Evolutionary conservation across 2,329 filamentous ascomycete species (phyloP).

Genomic region (Epichloe gansuensis): DNA sequence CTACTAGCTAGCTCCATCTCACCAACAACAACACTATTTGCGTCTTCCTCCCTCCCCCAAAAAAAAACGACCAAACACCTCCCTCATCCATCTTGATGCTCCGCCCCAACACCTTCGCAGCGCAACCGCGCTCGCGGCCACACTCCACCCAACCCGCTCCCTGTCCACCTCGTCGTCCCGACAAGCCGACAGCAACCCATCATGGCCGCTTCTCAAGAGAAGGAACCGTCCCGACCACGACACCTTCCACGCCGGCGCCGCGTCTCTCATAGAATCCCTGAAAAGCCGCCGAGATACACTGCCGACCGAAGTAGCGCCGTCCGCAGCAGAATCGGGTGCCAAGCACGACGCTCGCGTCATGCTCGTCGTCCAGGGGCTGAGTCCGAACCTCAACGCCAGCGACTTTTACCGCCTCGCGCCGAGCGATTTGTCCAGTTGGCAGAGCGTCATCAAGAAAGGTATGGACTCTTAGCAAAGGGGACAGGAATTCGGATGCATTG

Average conservation of each 20-base stretch:
- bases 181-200: neutral
- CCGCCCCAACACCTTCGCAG: slow-evolving; percentile 16
- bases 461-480: neutral
- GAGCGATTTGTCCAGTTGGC: slow-evolving; percentile 57
- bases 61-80: neutral
- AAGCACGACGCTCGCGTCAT: slow-evolving; percentile 15
- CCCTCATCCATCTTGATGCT: slow-evolving; percentile 14
- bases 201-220: slow-evolving; percentile 6
- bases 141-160: slow-evolving; percentile 1
- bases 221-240: neutral
- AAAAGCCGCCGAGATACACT: neutral
- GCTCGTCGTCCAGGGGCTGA: slow-evolving; percentile 47
- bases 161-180: neutral
- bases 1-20: neutral
- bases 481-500: neutral
- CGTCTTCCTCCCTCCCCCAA: neutral
- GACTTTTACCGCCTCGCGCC: slow-evolving; percentile 61
- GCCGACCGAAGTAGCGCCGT: neutral
- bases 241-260: neutral
- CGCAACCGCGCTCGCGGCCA: slow-evolving; percentile 11
- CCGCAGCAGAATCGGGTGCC: neutral
- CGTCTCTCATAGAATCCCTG: neutral
- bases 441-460: slow-evolving; percentile 48
- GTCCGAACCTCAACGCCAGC: slow-evolving; percentile 46
- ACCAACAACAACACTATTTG: neutral